Evolutionary conservation across 176 grass and related monocot genomes (phyloP).

Genomic region (sorghum (Sorghum bicolor)): DNA sequence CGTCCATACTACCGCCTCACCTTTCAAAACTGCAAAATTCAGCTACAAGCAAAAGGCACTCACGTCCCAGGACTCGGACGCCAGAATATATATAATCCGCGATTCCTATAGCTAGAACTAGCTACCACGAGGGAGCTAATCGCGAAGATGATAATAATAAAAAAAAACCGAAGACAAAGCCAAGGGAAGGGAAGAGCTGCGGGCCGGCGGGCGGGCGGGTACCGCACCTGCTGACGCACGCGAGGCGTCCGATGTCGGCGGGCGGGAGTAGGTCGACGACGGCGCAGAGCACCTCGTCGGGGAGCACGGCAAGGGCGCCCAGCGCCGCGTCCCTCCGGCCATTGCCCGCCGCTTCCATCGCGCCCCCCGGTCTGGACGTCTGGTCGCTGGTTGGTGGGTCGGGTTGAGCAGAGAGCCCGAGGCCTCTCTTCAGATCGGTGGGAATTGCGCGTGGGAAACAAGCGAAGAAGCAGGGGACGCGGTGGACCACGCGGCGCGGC

Average conservation of each 20-base stretch:
- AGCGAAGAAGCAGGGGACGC: conserved; percentile 3
- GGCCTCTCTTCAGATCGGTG: not conserved
- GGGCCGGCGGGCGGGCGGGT: not conserved
- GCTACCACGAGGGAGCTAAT: not conserved
- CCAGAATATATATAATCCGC: not conserved
- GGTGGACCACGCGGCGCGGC: not conserved
- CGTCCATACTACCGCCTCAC: not conserved
- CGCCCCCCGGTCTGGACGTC: not conserved
- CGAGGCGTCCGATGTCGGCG: conserved; percentile 71
- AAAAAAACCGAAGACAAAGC: not conserved
- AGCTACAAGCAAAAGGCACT: not conserved
- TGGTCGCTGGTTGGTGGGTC: not conserved
- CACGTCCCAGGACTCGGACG: not conserved
- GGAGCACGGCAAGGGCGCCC: conserved; percentile 65
- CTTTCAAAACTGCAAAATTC: not conserved
- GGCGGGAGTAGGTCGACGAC: conserved; percentile 84
- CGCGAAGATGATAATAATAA: not conserved
- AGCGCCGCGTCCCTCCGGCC: conserved; percentile 68
- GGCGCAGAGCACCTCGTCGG: conserved; percentile 76
- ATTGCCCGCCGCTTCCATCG: conserved; percentile 38
- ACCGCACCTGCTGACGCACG: conserved; percentile 95
- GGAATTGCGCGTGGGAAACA: conserved; percentile 28
- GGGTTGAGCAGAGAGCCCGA: not conserved
- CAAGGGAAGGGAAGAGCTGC: not conserved
- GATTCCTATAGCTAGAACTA: not conserved